Conservation (phyloP, 1,284 basidiomycete genomes). For the Chondrostereum purpureum region DNA sequence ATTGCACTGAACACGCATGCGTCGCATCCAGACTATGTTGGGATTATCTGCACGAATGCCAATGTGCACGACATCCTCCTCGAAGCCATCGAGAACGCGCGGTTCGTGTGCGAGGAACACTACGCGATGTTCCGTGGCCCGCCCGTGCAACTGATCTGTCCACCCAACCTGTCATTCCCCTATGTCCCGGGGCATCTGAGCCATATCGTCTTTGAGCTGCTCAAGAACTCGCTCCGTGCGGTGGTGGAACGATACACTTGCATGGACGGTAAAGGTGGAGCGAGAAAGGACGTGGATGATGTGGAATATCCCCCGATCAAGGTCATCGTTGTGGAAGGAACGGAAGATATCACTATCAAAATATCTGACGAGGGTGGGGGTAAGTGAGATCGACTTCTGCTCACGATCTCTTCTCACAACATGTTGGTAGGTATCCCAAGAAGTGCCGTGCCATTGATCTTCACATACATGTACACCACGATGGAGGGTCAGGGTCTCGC, state of each 20-base stretch:
- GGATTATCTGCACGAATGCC: constrained; percentile 96
- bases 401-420: constrained; percentile 15
- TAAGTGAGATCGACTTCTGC: constrained; percentile 1
- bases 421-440: constrained; percentile 76
- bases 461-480: constrained; percentile 99
- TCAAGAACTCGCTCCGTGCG: constrained; percentile 97
- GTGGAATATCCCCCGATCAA: constrained; percentile 85
- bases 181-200: constrained; percentile 96
- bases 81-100: constrained; percentile 97
- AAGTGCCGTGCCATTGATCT: constrained; percentile 90
- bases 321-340: constrained; percentile 93
- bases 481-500: constrained; percentile 89
- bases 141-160: constrained; percentile 95
- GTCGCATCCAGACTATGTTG: constrained; percentile 89
- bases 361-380: constrained; percentile 42
- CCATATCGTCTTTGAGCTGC: constrained; percentile 97
- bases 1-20: constrained; percentile 89
- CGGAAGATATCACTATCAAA: constrained; percentile 97
- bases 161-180: constrained; percentile 80
- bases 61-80: constrained; percentile 95
- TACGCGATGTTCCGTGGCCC: constrained; percentile 95
- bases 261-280: not conserved
- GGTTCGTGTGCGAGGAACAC: constrained; percentile 98
- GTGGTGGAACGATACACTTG: constrained; percentile 91
- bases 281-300: constrained; percentile 70